Evolutionary conservation across 306 rosid species (phyloP), one percentile per base, ranked within the genome.

Genomic region (Trifolium dubium): DNA sequence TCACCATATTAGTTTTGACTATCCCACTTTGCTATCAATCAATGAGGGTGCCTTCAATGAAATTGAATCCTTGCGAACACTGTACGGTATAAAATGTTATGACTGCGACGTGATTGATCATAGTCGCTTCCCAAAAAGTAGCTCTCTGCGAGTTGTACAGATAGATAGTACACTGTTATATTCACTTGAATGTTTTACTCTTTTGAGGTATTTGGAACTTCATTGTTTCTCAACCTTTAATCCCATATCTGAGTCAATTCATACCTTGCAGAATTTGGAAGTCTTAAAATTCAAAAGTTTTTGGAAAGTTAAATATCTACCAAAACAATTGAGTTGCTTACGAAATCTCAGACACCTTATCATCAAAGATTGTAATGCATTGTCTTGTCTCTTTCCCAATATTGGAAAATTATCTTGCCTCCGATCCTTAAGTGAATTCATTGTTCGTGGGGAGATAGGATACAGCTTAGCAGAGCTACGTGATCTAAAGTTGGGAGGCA

Each of bases 131-230:
- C 77, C 60, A 15, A 59, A 3, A 13, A 23, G 28, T 6, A 14
- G 0, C 5, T 72, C 47, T 44, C 12, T 72, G 2, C 58, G 77
- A 5, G 77, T 44, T 30, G 59, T 72, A 30, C 3, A 19, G 5
- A 58, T 11, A 5, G 0, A 0, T 17, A 5, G 30, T 0, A n/a
- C 5, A 10, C 43, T 40, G 8, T 10, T 43, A 2, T 0, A 1
- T 8, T 8, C 55, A 5, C 1, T 43, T 6, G 46, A 34, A 46
- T n/a, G 14, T 30, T 43, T 41, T 3, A 41, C 10, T 49, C 65
- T 50, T 75, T 55, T 74, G 34, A 70, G 76, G 44, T 68, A 74
- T n/a, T 43, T 80, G 54, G 63, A 51, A 0, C 71, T 80, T 10
- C 10, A n/a, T 15, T 41, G 72, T 2, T 1, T 43, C 6, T 40